Evolutionary conservation across 768 basidiomycete genomes (phyloP).

Genomic region (Termitomyces sp.): DNA sequence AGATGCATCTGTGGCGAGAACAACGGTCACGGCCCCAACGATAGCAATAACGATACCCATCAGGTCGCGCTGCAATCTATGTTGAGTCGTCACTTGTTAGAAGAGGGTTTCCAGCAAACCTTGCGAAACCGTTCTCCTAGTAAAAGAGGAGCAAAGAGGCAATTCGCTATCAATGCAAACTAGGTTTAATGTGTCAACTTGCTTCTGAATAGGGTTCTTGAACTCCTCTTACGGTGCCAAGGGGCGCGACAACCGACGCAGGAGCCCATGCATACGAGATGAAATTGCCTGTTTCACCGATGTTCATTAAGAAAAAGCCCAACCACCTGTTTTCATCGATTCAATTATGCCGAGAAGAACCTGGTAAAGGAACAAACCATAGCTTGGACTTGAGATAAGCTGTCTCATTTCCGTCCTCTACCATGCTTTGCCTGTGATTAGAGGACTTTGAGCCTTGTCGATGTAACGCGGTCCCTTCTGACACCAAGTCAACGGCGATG

Average conservation of each 20-base stretch:
- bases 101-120: slow-evolving; percentile 32
- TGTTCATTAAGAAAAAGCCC: slow-evolving; percentile 84
- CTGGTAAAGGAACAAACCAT: slow-evolving; percentile 47
- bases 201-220: slow-evolving; percentile 1
- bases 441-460: slow-evolving; percentile 12
- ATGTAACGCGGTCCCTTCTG: slow-evolving; percentile 32
- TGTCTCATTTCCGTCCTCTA: slow-evolving; percentile 51
- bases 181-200: slow-evolving; percentile 24
- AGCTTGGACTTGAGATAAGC: slow-evolving; percentile 82
- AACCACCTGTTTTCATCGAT: slow-evolving; percentile 61
- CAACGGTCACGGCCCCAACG: slow-evolving; percentile 90
- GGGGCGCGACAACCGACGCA: slow-evolving; percentile 89
- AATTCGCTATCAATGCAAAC: slow-evolving; percentile 95
- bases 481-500: slow-evolving; percentile 39
- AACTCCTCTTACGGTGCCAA: slow-evolving; percentile 75
- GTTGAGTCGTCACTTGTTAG: slow-evolving; percentile 14
- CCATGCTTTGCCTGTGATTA: slow-evolving; percentile 13
- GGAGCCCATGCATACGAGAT: slow-evolving; percentile 88
- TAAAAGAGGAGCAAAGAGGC: slow-evolving; percentile 86
- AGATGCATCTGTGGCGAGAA: slow-evolving; percentile 71
- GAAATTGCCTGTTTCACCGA: slow-evolving; percentile 91
- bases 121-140: slow-evolving; percentile 80
- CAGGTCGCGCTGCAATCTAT: slow-evolving; percentile 57
- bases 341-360: neutral
- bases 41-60: slow-evolving; percentile 78